Percentiles rank a stretch among this genome's conserved stretches.
Evolutionary conservation across 2,329 filamentous ascomycete genomes (phyloP).

Genomic region (Curvularia hawaiiensis): DNA sequence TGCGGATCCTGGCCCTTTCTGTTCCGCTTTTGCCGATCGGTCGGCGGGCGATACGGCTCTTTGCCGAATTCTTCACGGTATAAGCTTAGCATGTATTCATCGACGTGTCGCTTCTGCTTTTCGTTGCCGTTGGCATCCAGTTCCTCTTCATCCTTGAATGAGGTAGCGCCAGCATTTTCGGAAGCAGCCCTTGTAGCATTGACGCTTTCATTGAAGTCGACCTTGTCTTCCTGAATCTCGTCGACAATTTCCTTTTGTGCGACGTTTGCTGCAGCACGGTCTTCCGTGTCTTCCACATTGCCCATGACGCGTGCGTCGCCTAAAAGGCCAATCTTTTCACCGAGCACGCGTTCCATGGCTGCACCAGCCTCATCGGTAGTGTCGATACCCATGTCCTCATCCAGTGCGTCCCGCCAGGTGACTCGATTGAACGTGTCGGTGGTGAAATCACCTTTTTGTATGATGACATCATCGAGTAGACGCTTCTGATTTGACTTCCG

Average conservation of each 20-base stretch:
- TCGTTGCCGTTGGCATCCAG: constrained; percentile 25
- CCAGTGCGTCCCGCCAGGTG: constrained; percentile 70
- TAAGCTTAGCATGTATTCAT: constrained; percentile 44
- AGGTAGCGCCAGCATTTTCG: constrained; percentile 18
- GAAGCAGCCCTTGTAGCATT: constrained; percentile 34
- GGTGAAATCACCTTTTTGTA: constrained; percentile 97
- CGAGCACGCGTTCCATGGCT: constrained; percentile 85
- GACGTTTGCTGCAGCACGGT: constrained; percentile 83
- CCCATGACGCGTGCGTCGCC: constrained; percentile 72
- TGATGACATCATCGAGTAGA: constrained; percentile 96
- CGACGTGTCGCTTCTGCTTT: constrained; percentile 35
- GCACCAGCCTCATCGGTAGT: constrained; percentile 70
- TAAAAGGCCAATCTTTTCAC: constrained; percentile 64
- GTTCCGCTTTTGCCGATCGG: constrained; percentile 39
- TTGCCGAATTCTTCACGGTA: constrained; percentile 41
- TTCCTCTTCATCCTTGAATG: constrained; percentile 23
- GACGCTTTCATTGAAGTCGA: constrained; percentile 44
- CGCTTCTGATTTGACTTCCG: constrained; percentile 97
- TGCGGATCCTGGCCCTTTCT: constrained; percentile 41
- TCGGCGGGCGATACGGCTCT: constrained; percentile 40
- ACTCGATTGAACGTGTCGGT: constrained; percentile 92
- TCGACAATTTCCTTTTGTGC: constrained; percentile 87
- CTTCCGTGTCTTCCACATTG: constrained; percentile 89
- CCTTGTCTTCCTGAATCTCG: constrained; percentile 52
- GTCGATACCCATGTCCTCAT: constrained; percentile 50